Conservation (phyloP, 2,329 filamentous ascomycete species). For the Ciborinia camelliae region DNA sequence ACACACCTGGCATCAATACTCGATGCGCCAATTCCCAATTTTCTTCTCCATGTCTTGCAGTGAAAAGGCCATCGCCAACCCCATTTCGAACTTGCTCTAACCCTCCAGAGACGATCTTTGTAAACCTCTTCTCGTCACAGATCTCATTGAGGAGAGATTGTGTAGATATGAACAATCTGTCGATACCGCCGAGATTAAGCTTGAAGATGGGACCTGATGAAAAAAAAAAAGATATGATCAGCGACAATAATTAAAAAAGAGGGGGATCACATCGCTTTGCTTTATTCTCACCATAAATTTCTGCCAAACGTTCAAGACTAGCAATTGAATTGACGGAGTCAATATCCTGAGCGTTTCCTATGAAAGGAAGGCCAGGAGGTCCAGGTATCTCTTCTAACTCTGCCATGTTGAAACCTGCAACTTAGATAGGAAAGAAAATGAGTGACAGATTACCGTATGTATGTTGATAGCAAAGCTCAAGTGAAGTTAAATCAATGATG, state of each 20-base stretch:
- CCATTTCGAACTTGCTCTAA: conserved; percentile 57
- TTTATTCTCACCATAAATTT: conserved; percentile 56
- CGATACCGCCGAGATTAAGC: conserved; percentile 47
- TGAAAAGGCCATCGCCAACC: conserved; percentile 65
- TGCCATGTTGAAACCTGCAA: conserved; percentile 20
- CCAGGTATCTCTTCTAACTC: conserved; percentile 23
- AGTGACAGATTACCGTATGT: neutral
- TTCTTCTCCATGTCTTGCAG: conserved; percentile 49
- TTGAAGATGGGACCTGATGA: conserved; percentile 51
- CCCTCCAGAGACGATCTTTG: conserved; percentile 51
- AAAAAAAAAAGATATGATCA: neutral
- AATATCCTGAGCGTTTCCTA: conserved; percentile 53
- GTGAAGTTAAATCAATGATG: neutral
- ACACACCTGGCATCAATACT: conserved; percentile 52
- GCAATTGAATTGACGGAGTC: conserved; percentile 54
- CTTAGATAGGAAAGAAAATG: neutral
- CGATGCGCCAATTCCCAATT: conserved; percentile 68
- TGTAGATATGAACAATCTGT: conserved; percentile 50
- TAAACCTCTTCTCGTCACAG: conserved; percentile 62
- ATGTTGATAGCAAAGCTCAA: neutral
- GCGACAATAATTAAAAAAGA: conserved; percentile 1
- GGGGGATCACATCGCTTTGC: too few relatives aligned
- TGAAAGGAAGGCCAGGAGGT: conserved; percentile 24
- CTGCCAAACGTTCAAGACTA: conserved; percentile 55
- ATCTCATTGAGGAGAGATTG: conserved; percentile 58